These are phyloP conservation scores for Verticillium zaregamsianum DNA, from an alignment of 2,329 filamentous ascomycete species.

Conservation along the genomic window DNA sequence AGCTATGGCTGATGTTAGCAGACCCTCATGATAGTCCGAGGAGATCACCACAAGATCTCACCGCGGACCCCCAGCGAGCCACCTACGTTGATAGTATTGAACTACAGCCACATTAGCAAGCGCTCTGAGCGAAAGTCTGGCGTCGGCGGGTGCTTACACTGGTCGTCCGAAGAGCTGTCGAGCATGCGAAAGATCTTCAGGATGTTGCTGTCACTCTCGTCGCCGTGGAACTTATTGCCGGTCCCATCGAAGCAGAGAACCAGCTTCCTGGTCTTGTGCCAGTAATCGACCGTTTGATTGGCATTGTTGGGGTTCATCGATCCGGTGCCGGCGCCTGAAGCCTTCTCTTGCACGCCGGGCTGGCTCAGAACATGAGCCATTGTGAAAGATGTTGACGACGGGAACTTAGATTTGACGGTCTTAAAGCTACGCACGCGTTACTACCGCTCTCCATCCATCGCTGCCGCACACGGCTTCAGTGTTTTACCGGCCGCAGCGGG, in stretches of 20 bases:
- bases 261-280: conserved; percentile 34
- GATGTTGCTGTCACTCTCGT: conserved; percentile 61
- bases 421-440: not conserved
- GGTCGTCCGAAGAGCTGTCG: conserved; percentile 57
- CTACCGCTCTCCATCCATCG: not conserved
- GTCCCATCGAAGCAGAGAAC: conserved; percentile 62
- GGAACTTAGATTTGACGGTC: not conserved
- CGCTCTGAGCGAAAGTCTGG: not conserved
- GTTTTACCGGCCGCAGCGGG: not conserved
- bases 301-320: not conserved
- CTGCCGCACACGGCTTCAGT: not conserved
- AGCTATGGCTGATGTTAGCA: conserved; percentile 28
- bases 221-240: conserved; percentile 59
- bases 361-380: conserved; percentile 1
- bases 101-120: conserved; percentile 20
- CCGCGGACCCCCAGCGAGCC: too few species aligned
- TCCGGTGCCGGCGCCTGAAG: not conserved
- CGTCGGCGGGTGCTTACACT: conserved; percentile 38
- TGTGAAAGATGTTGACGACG: not conserved
- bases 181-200: conserved; percentile 69
- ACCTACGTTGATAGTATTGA: conserved; percentile 60
- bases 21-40: too few species aligned
- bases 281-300: not conserved
- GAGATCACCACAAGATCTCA: too few species aligned
- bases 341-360: not conserved